Evolutionary conservation across 257 asterid species (phyloP), one percentile per base, ranked within the genome.

Genomic region (Solanum chiquidenum): DNA sequence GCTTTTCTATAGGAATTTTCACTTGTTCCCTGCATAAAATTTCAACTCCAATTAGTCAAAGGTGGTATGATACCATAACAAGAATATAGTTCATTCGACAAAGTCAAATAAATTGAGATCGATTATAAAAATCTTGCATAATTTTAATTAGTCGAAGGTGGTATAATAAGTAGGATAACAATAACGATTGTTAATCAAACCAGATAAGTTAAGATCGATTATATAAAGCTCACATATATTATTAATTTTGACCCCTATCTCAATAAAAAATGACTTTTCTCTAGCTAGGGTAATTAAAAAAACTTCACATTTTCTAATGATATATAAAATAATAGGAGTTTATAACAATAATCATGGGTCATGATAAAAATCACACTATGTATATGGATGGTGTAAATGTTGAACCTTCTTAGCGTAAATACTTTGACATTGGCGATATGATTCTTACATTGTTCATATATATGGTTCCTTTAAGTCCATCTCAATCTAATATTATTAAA

Each of bases 1-100:
- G 73, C 66, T 88, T 88, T 14, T 88, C 84, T 16, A 40, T 16
- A 12, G 89, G 89, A 14, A 88, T 83, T 18, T 4, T 88, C 29
- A 88, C 85, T 60, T 88, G 79, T 58, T 83, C 89, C 31, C 80
- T 83, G n/a, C 77, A 69, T 9, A 20, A 8, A 62, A 58, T 25
- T 33, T 64, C 14, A 14, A 60, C 27, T 10, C 20, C 25, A 68
- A 83, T 25, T 37, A 21, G 34, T 72, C 21, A 72, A 12, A 6
- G 40, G 2, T 42, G 37, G 5, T 38, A 8, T 5, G 11, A 27
- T 4, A 69, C 29, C 1, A 84, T 13, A 34, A 20, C 5, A 9
- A 33, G 10, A 83, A 58, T 31, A 69, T 29, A 69, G 18, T 25
- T 68, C 1, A 4, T 25, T 68, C 2, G 9, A 3, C 31, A 62